These are phyloP conservation scores for Cladosporium sp. DNA, from an alignment of 2,329 filamentous ascomycete genomes.

Conservation along the genomic window DNA sequence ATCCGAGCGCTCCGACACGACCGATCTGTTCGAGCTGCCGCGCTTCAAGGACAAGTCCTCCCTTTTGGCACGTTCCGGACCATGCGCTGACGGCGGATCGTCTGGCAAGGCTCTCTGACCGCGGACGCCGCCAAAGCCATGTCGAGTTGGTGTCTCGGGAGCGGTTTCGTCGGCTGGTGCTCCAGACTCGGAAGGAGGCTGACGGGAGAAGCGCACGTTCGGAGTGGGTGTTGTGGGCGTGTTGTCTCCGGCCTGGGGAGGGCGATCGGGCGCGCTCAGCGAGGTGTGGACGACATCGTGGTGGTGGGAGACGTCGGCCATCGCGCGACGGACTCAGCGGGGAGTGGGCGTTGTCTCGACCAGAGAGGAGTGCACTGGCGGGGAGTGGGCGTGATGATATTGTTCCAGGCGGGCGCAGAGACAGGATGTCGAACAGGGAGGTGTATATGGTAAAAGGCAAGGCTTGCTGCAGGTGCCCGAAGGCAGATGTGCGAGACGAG, in stretches of 20 bases:
- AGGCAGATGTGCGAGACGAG: conserved; percentile 6
- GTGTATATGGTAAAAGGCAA: conserved; percentile 3
- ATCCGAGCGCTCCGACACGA: conserved; percentile 57
- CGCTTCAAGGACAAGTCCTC: conserved; percentile 41
- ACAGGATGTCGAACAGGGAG: background rate
- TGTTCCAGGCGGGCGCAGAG: background rate
- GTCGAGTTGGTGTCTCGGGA: conserved; percentile 28
- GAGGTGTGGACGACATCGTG: conserved; percentile 52
- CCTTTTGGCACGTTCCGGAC: conserved; percentile 13
- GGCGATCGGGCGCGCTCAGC: conserved; percentile 41
- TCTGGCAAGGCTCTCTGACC: conserved; percentile 44
- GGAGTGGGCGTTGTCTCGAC: conserved; percentile 8
- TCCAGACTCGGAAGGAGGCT: conserved; percentile 34
- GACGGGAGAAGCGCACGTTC: conserved; percentile 35
- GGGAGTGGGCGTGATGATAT: background rate
- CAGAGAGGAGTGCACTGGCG: background rate
- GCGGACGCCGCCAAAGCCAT: conserved; percentile 44
- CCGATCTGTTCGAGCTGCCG: conserved; percentile 58
- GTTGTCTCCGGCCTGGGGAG: conserved; percentile 48
- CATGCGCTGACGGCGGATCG: conserved; percentile 17
- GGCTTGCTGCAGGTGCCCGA: conserved; percentile 9
- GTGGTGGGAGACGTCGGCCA: conserved; percentile 26
- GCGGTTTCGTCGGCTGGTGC: conserved; percentile 29
- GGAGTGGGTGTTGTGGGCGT: conserved; percentile 54
- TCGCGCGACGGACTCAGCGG: conserved; percentile 4